Conservation (phyloP, 106 monocot genomes). For the Dactylorhiza incarnata region DNA sequence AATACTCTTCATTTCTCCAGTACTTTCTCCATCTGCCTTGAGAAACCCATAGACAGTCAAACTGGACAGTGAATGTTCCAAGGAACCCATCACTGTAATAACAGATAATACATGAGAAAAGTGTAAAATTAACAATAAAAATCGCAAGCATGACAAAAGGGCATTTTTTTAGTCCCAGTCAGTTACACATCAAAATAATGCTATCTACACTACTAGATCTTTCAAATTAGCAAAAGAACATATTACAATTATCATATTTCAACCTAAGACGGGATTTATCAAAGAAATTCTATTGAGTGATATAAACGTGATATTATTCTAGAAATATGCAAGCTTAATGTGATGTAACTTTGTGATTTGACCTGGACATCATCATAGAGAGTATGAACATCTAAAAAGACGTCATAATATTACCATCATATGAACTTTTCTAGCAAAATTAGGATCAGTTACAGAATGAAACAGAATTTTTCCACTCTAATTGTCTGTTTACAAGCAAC, state of each 20-base stretch:
- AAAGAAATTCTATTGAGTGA: background rate
- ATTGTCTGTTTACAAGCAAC: background rate
- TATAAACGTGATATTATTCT: background rate
- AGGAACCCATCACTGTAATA: constrained; percentile 88
- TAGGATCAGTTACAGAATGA: background rate
- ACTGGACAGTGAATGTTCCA: constrained; percentile 65
- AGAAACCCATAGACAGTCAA: constrained; percentile 68
- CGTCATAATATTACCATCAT: background rate
- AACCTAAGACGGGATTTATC: background rate
- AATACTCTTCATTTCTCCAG: constrained; percentile 5
- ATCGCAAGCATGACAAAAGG: background rate
- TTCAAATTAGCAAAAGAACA: background rate
- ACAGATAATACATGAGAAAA: background rate
- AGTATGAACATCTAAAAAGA: background rate
- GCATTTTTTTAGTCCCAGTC: background rate
- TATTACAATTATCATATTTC: background rate
- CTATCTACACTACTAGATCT: background rate
- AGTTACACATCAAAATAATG: background rate
- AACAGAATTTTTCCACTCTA: background rate
- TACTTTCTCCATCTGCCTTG: constrained; percentile 80
- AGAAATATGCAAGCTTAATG: background rate
- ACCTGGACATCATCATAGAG: background rate
- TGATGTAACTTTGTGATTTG: background rate
- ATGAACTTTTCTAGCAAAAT: background rate
- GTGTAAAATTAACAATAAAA: background rate